phyloP scores from a whole-genome alignment of 768 basidiomycete species.

The Nidularia pulvinata region DNA sequence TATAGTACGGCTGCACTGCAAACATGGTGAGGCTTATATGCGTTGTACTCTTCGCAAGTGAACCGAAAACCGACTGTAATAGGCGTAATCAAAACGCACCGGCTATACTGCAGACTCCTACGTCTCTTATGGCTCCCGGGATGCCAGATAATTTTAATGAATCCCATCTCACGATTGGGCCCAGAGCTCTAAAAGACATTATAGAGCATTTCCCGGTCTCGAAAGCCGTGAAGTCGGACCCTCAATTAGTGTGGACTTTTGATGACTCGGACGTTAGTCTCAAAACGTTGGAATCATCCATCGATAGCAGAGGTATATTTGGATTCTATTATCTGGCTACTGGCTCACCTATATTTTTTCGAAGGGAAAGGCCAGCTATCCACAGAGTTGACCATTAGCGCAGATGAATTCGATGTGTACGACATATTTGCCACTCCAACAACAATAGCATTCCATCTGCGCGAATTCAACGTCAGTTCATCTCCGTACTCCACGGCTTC shows the following conservation, averaged over 20 bases:
- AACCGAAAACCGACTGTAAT: background rate
- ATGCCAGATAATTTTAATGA: constrained; percentile 56
- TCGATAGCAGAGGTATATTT: constrained; percentile 60
- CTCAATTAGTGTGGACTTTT: constrained; percentile 84
- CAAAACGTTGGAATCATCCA: constrained; percentile 64
- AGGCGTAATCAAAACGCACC: constrained; percentile 87
- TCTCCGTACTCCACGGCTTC: background rate
- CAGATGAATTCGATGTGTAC: constrained; percentile 82
- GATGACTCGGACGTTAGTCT: constrained; percentile 65
- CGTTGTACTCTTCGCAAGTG: no score
- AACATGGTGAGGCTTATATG: constrained; percentile 60
- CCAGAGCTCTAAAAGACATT: constrained; percentile 72
- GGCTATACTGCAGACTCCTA: constrained; percentile 49
- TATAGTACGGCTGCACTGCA: constrained; percentile 75
- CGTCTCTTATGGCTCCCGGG: constrained; percentile 64
- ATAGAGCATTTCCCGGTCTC: constrained; percentile 79
- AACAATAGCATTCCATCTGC: constrained; percentile 76
- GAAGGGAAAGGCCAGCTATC: constrained; percentile 62
- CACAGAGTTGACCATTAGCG: constrained; percentile 76
- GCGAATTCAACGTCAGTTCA: constrained; percentile 74
- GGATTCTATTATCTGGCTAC: background rate
- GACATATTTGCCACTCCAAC: constrained; percentile 62
- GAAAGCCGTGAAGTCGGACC: constrained; percentile 66
- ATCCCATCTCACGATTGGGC: constrained; percentile 71
- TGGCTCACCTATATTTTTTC: no score